Evolutionary conservation across 1,284 basidiomycete genomes (phyloP), one percentile per base, ranked within the genome.

Genomic region (Meira nashicola): DNA sequence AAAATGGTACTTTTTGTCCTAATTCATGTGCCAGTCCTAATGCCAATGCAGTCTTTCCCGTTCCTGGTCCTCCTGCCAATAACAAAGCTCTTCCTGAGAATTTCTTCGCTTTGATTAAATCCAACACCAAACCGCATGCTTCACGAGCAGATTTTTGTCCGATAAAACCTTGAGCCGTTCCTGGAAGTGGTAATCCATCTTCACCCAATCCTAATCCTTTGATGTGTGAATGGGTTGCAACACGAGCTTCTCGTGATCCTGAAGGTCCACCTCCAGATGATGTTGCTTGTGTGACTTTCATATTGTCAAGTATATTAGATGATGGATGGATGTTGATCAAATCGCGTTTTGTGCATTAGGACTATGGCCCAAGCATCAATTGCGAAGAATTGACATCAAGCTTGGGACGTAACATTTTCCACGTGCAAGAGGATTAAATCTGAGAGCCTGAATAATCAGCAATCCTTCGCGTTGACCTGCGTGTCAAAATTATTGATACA

Each of bases 11-110:
- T 76, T 96, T 95, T 49, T 85, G 82, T 1, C 94, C 94, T 0
- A 98, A 84, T 75, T 97, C 94, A 67, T 97, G 93, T 6, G 92
- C 88, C 38, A 98, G 85, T 0, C 90, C 94, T 12, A 98, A 81
- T 1, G 95, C 93, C 25, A 98, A 84, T 0, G 94, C 94, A 0
- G 95, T 98, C 82, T 98, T 92, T 15, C 92, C 92, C 2, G 92
- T 94, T 11, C 92, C 90, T 0, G 92, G 92, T 39, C 89, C 89
- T 54, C 92, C 92, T 14, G 89, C 91, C 39, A 94, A 85, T 15
- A 94, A 80, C 39, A 94, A 81, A 0, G 91, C 92, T 52, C 90
- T 85, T 39, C 91, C 92, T n/a, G 90, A 91, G 81, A 93, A 92
- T 78, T 89, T 90, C 71, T 89, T 86, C 65, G 87, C 87, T 77